Conservation (phyloP, 164 flowering plant genomes). For the Umbilicus rupestris region DNA sequence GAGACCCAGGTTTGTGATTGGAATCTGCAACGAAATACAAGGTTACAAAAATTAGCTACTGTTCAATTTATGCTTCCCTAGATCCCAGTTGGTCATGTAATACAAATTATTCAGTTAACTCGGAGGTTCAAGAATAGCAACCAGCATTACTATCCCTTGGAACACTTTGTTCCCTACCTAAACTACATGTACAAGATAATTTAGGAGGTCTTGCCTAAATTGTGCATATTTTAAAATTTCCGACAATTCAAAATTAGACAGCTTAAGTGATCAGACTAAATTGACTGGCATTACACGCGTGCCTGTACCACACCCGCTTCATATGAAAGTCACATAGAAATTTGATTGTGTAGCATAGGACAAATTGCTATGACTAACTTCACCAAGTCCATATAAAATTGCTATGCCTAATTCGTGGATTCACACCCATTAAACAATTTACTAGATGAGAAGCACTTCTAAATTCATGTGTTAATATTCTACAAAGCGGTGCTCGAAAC, state of each 20-base stretch:
- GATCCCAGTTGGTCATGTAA: neutral
- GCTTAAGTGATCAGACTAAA: neutral
- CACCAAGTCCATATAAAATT: neutral
- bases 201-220: neutral
- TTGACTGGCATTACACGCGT: neutral
- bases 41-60: neutral
- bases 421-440: neutral
- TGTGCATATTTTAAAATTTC: neutral
- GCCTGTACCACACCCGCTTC: neutral
- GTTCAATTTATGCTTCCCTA: neutral
- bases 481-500: neutral
- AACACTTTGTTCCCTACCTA: no score
- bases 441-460: neutral
- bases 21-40: neutral
- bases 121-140: neutral
- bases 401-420: neutral
- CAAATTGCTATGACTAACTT: neutral
- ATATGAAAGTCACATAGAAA: neutral
- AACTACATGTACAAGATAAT: no score
- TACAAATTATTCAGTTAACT: neutral
- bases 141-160: neutral
- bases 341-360: neutral
- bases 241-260: neutral
- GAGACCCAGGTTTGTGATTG: neutral
- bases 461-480: neutral